Base-by-base conservation (phyloP, 106 monocot genomes). In the Dioscorea zingiberensis region DNA sequence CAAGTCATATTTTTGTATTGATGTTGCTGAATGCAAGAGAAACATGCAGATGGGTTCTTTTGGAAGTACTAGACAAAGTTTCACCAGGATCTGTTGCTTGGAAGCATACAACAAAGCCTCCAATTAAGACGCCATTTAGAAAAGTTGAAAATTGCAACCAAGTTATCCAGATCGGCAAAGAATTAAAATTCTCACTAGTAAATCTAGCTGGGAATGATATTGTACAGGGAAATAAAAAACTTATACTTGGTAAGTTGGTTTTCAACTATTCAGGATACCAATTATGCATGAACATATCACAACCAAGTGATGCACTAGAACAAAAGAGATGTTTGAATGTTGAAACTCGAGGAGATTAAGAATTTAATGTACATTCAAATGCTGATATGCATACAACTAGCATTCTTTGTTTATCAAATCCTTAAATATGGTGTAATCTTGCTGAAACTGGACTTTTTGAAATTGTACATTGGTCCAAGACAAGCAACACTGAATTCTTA, bases 111-210 rank as follows among this genome's bases (percentile, higher is more conserved):
- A 67, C 88, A 65, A 92, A 93, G 51, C 97, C 97, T 65, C 97
- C 97, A 16, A 98, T 98, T 13, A 92, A 92, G 71, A 82, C 92
- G 83, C 97, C 92, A 54, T 98, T 98, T 55, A 81, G 86, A 62
- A 98, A 98, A 69, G 84, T 98, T 25, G 97, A 98, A 69, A 98
- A 98, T 53, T 98, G 98, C 84, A 98, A 98, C 70, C 93, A 98
- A 74, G 84, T 98, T 69, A 61, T 98, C 56, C 80, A 80, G 54
- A 86, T 93, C 29, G 93, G 93, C 26, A 93, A 82, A 58, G 65
- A 89, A 25, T 74, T 98, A 45, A 98, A 80, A 1, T 88, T 98
- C 63, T 98, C 98, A 10, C 73, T 93, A 18, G 93, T 98, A 60
- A 98, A 98, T 76, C 72, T 98, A 26, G 93, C 92, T 67, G 98